These are phyloP conservation scores for Prunus padus DNA, from an alignment of 306 rosid species.

Conservation along the genomic window DNA sequence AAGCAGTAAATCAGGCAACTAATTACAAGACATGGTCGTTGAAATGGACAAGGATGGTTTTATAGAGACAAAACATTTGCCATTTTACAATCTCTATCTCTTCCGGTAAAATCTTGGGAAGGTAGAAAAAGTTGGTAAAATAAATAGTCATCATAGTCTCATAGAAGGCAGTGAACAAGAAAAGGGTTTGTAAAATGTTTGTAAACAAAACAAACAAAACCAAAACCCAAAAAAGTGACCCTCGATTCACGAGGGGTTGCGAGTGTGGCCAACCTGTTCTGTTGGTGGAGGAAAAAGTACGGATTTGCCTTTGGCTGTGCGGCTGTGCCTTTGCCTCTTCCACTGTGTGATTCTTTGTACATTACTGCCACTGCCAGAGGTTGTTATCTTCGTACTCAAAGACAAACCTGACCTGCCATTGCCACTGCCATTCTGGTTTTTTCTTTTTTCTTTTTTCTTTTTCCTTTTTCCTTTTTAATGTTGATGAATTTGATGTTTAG, in stretches of 20 bases:
- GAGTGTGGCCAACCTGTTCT: conserved; percentile 17
- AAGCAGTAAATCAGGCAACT: conserved; percentile 1
- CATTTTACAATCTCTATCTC: conserved; percentile 9
- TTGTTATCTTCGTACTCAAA: conserved; percentile 77
- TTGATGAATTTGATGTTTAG: conserved; percentile 20
- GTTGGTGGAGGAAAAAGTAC: conserved; percentile 32
- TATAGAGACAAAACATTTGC: conserved; percentile 66
- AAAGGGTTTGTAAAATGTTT: background rate
- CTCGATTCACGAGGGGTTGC: conserved; percentile 67
- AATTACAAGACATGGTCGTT: conserved; percentile 32
- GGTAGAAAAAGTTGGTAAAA: conserved; percentile 30
- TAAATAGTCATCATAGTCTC: conserved; percentile 22
- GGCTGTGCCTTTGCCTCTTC: conserved; percentile 16
- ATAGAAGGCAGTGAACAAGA: conserved; percentile 44
- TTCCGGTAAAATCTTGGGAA: conserved; percentile 35
- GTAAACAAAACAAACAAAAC: background rate
- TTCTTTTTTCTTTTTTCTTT: background rate
- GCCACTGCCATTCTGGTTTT: background rate
- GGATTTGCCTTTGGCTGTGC: conserved; percentile 46
- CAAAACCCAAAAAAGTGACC: conserved; percentile 32
- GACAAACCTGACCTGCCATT: conserved; percentile 45
- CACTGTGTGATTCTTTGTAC: conserved; percentile 46
- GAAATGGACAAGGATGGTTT: conserved; percentile 54
- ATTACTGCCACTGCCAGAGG: conserved; percentile 65
- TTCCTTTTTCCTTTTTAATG: background rate